These are phyloP conservation scores for Tympanopsis confertula DNA, from an alignment of 2,329 filamentous ascomycete species.

Conservation along the genomic window DNA sequence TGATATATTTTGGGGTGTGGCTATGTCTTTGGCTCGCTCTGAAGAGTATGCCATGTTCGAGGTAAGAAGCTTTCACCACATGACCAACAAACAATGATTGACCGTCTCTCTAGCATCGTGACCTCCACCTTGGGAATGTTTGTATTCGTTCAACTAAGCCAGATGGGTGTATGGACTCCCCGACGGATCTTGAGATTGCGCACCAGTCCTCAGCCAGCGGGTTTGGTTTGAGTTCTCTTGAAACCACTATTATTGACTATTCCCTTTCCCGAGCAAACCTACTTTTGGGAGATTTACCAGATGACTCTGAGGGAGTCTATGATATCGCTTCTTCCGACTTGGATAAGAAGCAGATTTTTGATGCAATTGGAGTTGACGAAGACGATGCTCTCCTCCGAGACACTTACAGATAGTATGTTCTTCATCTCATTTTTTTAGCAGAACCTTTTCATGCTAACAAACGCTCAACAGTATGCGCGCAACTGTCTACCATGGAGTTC, in stretches of 20 bases:
- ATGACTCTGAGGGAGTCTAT: background rate
- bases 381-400: constrained; percentile 23
- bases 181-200: constrained; percentile 14
- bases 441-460: background rate
- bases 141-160: constrained; percentile 32
- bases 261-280: constrained; percentile 42
- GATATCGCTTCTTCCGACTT: constrained; percentile 25
- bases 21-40: constrained; percentile 44
- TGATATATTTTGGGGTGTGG: constrained; percentile 56
- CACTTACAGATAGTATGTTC: constrained; percentile 25
- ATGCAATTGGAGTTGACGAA: constrained; percentile 24
- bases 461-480: constrained; percentile 10
- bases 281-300: background rate
- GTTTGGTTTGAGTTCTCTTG: constrained; percentile 39
- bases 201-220: constrained; percentile 15
- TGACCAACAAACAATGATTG: background rate
- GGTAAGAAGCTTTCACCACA: constrained; percentile 11
- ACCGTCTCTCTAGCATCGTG: constrained; percentile 34
- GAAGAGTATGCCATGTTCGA: constrained; percentile 49
- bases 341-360: constrained; percentile 27
- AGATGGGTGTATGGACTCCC: constrained; percentile 17
- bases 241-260: constrained; percentile 56
- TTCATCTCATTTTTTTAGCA: background rate
- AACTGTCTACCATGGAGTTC: constrained; percentile 26
- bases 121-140: constrained; percentile 53